Evolutionary conservation across 768 basidiomycete genomes (phyloP).

Genomic region (Leccinum uliginosum): DNA sequence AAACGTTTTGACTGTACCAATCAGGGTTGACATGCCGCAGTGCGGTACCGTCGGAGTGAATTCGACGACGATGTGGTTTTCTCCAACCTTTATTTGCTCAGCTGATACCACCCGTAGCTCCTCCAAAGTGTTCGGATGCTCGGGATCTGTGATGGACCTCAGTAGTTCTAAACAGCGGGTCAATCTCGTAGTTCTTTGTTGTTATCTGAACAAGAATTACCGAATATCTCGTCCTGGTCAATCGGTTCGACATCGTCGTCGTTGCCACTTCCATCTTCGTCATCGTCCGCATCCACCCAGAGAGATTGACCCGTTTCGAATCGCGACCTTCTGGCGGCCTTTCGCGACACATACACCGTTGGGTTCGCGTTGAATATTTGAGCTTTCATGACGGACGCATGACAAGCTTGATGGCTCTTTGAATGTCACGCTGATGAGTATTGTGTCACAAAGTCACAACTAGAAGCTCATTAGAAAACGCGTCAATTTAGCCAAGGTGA

Average conservation of each 20-base stretch:
- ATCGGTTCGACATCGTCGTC: slow-evolving; percentile 56
- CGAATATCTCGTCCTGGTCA: slow-evolving; percentile 91
- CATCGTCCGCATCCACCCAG: slow-evolving; percentile 52
- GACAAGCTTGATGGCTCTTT: neutral
- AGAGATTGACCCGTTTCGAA: slow-evolving; percentile 45
- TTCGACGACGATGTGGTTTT: slow-evolving; percentile 77
- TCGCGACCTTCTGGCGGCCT: slow-evolving; percentile 38
- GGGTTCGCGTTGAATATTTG: slow-evolving; percentile 91
- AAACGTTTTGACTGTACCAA: slow-evolving; percentile 48
- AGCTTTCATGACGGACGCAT: slow-evolving; percentile 4
- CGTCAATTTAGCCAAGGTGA: slow-evolving; percentile 15
- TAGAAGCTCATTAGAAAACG: neutral
- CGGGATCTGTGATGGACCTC: slow-evolving; percentile 89
- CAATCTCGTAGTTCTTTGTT: neutral
- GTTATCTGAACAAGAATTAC: slow-evolving; percentile 36
- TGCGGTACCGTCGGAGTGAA: slow-evolving; percentile 98
- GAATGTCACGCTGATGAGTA: slow-evolving; percentile 12
- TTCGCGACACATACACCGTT: slow-evolving; percentile 60
- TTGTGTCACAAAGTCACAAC: slow-evolving; percentile 20
- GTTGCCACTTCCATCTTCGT: slow-evolving; percentile 34
- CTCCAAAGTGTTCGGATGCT: slow-evolving; percentile 91
- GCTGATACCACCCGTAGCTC: slow-evolving; percentile 93
- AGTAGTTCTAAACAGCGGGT: slow-evolving; percentile 65
- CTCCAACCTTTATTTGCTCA: slow-evolving; percentile 65
- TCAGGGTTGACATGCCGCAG: slow-evolving; percentile 95